Evolutionary conservation across 192 early-diverging fungal genomes (phyloP).

Genomic region (Coemansia sp.): DNA sequence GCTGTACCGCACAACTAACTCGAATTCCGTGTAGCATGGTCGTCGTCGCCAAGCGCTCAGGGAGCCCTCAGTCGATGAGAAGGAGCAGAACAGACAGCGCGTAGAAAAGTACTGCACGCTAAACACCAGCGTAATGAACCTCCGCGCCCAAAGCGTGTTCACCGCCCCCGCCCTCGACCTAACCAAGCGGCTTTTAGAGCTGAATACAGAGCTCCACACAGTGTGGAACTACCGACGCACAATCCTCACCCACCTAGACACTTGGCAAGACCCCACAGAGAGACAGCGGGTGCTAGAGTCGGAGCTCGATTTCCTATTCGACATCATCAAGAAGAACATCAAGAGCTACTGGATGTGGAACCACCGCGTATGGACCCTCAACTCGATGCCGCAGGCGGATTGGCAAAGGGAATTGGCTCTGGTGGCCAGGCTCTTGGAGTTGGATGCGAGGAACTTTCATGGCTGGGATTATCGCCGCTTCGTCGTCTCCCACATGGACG

Average conservation of each 20-base stretch:
- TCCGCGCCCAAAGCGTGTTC: slow-evolving; percentile 13
- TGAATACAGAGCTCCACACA: slow-evolving; percentile 92
- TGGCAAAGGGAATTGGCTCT: slow-evolving; percentile 81
- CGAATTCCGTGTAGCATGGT: slow-evolving; percentile 26
- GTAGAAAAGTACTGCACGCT: slow-evolving; percentile 45
- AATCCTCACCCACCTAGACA: slow-evolving; percentile 52
- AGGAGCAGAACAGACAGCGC: slow-evolving; percentile 27
- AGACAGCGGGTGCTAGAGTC: slow-evolving; percentile 22
- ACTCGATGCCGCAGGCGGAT: slow-evolving; percentile 66
- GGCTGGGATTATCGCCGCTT: slow-evolving; percentile 97
- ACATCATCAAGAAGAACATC: slow-evolving; percentile 70
- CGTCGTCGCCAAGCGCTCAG: slow-evolving; percentile 27
- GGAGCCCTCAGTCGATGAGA: slow-evolving; percentile 30
- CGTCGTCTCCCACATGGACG: slow-evolving; percentile 58
- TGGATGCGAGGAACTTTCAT: slow-evolving; percentile 96
- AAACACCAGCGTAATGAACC: slow-evolving; percentile 28
- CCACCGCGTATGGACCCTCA: slow-evolving; percentile 90
- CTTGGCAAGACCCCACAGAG: slow-evolving; percentile 12
- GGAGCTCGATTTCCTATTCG: slow-evolving; percentile 78
- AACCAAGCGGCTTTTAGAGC: slow-evolving; percentile 69
- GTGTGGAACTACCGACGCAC: slow-evolving; percentile 91
- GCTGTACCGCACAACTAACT: too few species aligned
- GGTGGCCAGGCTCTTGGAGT: slow-evolving; percentile 72
- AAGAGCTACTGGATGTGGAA: slow-evolving; percentile 99
- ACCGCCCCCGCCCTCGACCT: slow-evolving; percentile 57